Evolutionary conservation across 768 basidiomycete genomes (phyloP).

Genomic region (Chalciporus sphaerocephalus): DNA sequence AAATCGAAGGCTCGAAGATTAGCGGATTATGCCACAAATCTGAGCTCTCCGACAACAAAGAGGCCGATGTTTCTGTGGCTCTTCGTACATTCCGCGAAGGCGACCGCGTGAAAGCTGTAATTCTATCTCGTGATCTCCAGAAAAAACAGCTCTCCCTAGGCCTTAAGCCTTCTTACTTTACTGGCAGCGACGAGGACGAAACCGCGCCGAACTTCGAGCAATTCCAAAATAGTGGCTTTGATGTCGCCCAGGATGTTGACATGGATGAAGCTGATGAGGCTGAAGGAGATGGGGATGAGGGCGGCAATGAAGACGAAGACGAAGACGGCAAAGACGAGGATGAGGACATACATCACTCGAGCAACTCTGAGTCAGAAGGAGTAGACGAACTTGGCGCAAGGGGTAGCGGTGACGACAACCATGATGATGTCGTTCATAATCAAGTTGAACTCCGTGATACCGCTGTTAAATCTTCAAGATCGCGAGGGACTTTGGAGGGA

Average conservation of each 20-base stretch:
- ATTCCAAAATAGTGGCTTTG: slow-evolving; percentile 24
- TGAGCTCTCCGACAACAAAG: slow-evolving; percentile 86
- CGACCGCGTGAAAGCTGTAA: slow-evolving; percentile 76
- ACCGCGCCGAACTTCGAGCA: slow-evolving; percentile 30
- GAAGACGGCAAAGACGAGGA: slow-evolving; percentile 12
- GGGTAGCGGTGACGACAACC: slow-evolving; percentile 18
- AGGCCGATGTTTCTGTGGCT: slow-evolving; percentile 73
- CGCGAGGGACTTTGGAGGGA: not conserved
- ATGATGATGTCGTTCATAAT: slow-evolving; percentile 18
- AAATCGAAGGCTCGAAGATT: slow-evolving; percentile 79
- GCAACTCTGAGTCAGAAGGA: slow-evolving; percentile 15
- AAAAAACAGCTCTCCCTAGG: slow-evolving; percentile 78
- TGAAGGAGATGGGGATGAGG: slow-evolving; percentile 12
- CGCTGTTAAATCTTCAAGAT: not conserved
- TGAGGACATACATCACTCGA: not conserved
- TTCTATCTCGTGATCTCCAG: slow-evolving; percentile 68
- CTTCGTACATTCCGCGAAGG: slow-evolving; percentile 81
- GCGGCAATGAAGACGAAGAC: slow-evolving; percentile 12
- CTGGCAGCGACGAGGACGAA: slow-evolving; percentile 54
- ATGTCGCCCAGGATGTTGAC: slow-evolving; percentile 29
- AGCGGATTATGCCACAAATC: slow-evolving; percentile 93
- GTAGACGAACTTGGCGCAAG: slow-evolving; percentile 18
- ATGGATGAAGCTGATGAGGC: slow-evolving; percentile 22
- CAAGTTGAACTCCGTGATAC: slow-evolving; percentile 8
- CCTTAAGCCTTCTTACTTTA: slow-evolving; percentile 86